Base-by-base conservation (phyloP, 768 basidiomycete species). In the Lactifluus hygrophoroides region DNA sequence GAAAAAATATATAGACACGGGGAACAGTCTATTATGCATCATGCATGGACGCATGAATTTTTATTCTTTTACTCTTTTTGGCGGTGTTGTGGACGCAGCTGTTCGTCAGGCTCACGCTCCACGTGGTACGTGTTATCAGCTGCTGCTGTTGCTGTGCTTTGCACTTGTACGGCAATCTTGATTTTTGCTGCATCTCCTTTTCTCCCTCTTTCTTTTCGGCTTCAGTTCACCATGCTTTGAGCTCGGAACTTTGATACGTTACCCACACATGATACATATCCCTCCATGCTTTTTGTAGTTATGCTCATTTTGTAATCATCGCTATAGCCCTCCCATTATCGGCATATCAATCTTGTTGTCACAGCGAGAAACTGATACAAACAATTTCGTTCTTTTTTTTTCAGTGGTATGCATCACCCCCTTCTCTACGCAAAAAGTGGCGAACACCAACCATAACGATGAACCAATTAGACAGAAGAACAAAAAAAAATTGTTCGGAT, bases 281-380 rank as follows among this genome's bases (percentile, higher is more conserved):
- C 10, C 16, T 48, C 13, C 37, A 53, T 23, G n/a, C 44, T 6
- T 23, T 49, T 56, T 40, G n/a, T 42, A 32, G n/a, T 23, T 49
- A 48, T 48, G 47, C 38, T 42, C 55, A 48, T 16, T 38, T 25
- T 56, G 55, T 56, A 56, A 56, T 56, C 35, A 23, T 28, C 21
- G 21, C 42, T 43, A 43, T 35, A 27, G 30, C n/a, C 9, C 9
- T 2, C 25, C 34, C 27, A 42, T 23, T 32, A 25, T 32, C 40
- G 4, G 46, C 43, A 35, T 14, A 48, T 48, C 37, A 23, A 49
- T 34, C 16, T 50, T 25, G 4, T 19, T 32, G 32, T 45, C 43
- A 40, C 48, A n/a, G n/a, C n/a, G n/a, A 40, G 51, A 32, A 59
- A 54, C 38, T 35, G 38, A 49, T 54, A 40, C 53, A 27, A 30